Percentiles rank a stretch among this genome's conserved stretches.
Conservation (phyloP, 2,329 filamentous ascomycete genomes). For the Myriosclerotinia scirpicola region DNA sequence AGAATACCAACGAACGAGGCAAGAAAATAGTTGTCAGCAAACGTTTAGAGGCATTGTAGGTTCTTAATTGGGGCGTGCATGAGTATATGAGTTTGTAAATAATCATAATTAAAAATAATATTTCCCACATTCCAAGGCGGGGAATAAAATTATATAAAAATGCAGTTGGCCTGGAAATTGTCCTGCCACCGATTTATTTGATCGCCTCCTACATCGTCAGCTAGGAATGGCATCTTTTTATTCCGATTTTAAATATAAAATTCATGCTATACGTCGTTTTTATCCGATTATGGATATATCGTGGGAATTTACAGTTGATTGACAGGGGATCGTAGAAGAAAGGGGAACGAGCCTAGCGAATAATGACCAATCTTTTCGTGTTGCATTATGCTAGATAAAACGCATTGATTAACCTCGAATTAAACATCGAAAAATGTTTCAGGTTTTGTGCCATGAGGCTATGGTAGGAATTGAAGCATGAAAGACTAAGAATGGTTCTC, state of each 20-base stretch:
- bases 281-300: constrained; percentile 1
- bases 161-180: not conserved
- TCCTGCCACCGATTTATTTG: not conserved
- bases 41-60: not conserved
- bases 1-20: not conserved
- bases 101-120: not conserved
- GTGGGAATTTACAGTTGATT: not conserved
- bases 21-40: not conserved
- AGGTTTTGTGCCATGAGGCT: not conserved
- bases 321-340: constrained; percentile 11
- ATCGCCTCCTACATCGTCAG: not conserved
- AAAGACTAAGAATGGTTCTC: not conserved
- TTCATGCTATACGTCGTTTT: constrained; percentile 8
- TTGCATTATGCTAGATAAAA: constrained; percentile 9
- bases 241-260: constrained; percentile 8
- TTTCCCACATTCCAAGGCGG: constrained; percentile 9
- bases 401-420: constrained; percentile 3
- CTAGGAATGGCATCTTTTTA: not conserved
- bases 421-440: not conserved
- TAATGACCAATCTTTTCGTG: not conserved
- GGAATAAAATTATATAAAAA: not conserved
- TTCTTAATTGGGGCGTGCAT: not conserved
- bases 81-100: not conserved
- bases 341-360: not conserved
- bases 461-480: not conserved